Evolutionary conservation across 305 asterid species (phyloP).

Genomic region (Rubia tinctorum): DNA sequence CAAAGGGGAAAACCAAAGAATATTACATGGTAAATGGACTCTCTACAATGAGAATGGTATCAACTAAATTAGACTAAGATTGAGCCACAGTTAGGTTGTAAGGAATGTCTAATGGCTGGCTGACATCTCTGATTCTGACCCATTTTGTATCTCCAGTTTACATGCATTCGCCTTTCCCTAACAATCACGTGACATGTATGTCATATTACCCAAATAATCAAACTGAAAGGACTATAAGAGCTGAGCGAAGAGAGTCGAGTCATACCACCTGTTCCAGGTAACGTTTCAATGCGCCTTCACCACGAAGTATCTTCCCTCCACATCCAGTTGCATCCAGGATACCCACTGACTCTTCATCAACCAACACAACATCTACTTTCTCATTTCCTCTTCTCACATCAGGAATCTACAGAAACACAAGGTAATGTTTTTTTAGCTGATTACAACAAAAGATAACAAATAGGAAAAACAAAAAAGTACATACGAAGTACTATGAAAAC

Average conservation of each 20-base stretch:
- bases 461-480: not conserved
- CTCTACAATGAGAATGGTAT: not conserved
- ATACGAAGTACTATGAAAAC: not conserved
- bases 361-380: slow-evolving; percentile 72
- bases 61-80: slow-evolving; percentile 11
- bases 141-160: slow-evolving; percentile 43
- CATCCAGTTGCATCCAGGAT: slow-evolving; percentile 46
- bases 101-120: slow-evolving; percentile 53
- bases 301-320: slow-evolving; percentile 78
- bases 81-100: slow-evolving; percentile 11
- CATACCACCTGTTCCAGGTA: slow-evolving; percentile 53
- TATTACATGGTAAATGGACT: not conserved
- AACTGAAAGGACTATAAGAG: slow-evolving; percentile 10
- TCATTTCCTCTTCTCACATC: slow-evolving; percentile 61
- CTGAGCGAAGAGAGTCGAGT: not conserved
- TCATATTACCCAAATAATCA: not conserved
- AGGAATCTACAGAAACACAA: slow-evolving; percentile 54
- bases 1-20: not conserved
- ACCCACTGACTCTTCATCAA: slow-evolving; percentile 85
- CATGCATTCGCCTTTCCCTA: slow-evolving; percentile 36
- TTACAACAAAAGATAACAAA: not conserved
- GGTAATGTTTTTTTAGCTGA: not conserved
- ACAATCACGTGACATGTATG: not conserved
- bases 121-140: slow-evolving; percentile 54
- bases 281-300: slow-evolving; percentile 68